Conservation (phyloP, 768 basidiomycete species). For the Chiua virens region DNA sequence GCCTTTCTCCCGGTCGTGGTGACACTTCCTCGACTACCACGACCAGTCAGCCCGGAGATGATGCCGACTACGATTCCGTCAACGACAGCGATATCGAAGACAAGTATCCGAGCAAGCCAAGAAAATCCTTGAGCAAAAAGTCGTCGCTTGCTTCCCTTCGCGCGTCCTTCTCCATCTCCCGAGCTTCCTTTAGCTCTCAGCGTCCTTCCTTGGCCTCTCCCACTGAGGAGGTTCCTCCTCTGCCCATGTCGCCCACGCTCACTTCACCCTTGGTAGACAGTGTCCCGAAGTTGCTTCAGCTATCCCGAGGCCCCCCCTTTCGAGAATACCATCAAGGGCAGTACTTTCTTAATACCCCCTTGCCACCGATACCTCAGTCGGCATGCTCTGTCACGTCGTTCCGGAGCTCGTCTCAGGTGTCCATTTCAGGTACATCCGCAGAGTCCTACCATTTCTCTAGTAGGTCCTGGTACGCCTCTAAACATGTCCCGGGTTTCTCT, state of each 20-base stretch:
- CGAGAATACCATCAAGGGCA: constrained; percentile 24
- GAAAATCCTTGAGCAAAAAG: constrained; percentile 28
- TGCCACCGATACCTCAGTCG: constrained; percentile 32
- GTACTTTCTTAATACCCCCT: not conserved
- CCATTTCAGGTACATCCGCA: constrained; percentile 9
- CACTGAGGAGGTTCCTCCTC: constrained; percentile 25
- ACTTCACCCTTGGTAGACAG: constrained; percentile 4
- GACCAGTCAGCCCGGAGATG: not conserved
- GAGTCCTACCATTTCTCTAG: constrained; percentile 21
- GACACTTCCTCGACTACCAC: constrained; percentile 13
- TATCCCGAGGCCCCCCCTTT: constrained; percentile 11
- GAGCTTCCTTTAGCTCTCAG: constrained; percentile 28
- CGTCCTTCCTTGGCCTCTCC: constrained; percentile 21
- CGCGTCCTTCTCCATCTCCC: constrained; percentile 30
- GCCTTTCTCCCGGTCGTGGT: constrained; percentile 29
- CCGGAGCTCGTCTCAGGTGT: constrained; percentile 20
- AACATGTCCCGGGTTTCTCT: constrained; percentile 25
- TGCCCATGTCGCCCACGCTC: constrained; percentile 27
- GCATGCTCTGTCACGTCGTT: constrained; percentile 28
- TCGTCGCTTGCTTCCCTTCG: constrained; percentile 31
- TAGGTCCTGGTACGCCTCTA: not conserved
- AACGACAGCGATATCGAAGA: constrained; percentile 25
- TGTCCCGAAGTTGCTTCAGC: not conserved
- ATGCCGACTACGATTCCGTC: constrained; percentile 20
- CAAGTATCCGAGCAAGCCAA: constrained; percentile 10